These are phyloP conservation scores for Lepidium africanum DNA, from an alignment of 345 rosid species.

Conservation along the genomic window DNA sequence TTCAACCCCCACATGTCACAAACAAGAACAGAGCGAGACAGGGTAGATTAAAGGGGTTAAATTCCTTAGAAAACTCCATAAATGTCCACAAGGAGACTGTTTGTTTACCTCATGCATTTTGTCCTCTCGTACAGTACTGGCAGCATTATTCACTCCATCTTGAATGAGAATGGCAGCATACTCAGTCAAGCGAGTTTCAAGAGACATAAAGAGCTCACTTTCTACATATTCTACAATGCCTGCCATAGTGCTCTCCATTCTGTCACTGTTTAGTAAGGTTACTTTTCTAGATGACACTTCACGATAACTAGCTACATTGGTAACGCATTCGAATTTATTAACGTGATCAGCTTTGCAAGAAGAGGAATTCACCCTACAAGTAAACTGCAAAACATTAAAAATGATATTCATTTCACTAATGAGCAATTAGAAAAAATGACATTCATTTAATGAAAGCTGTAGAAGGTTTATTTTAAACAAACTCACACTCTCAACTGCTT, in stretches of 20 bases:
- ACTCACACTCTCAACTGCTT: constrained; percentile 34
- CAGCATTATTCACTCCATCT: constrained; percentile 38
- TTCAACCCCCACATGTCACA: constrained; percentile 5
- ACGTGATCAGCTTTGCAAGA: constrained; percentile 32
- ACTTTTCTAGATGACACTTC: constrained; percentile 23
- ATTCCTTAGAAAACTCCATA: neutral
- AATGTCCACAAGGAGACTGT: neutral
- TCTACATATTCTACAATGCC: constrained; percentile 45
- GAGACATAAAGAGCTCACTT: constrained; percentile 55
- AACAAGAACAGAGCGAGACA: constrained; percentile 1
- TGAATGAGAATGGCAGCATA: constrained; percentile 45
- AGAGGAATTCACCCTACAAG: constrained; percentile 30
- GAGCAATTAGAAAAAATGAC: neutral
- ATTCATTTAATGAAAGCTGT: neutral
- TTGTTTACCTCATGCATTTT: constrained; percentile 36
- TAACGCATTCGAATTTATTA: constrained; percentile 39
- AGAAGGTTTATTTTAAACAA: neutral
- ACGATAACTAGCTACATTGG: constrained; percentile 17
- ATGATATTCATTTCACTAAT: constrained; percentile 12
- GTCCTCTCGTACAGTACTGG: constrained; percentile 25
- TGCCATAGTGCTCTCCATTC: constrained; percentile 21
- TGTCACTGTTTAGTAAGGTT: constrained; percentile 5
- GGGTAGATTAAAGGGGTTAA: neutral
- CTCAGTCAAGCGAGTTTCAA: constrained; percentile 34
- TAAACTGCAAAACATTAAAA: constrained; percentile 35